phyloP scores from a whole-genome alignment of 2,329 filamentous ascomycete species.

The Xylaria sp. region DNA sequence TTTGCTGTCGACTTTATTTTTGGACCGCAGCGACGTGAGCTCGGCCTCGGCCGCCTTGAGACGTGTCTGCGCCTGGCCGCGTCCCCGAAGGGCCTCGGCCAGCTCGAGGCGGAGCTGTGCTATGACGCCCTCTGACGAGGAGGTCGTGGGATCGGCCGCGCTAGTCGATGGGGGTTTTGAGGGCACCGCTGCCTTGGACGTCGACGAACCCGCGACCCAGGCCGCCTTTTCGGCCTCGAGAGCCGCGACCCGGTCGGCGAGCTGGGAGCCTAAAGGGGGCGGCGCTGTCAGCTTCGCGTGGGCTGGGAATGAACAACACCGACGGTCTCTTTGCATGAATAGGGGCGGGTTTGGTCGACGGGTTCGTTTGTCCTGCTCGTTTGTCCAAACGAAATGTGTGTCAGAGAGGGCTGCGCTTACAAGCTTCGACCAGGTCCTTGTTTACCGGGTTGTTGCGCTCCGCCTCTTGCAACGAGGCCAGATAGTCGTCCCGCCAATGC shows the following conservation, averaged over 20 bases:
- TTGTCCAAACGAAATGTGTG: background rate
- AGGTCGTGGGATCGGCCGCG: constrained; percentile 32
- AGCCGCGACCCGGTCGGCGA: constrained; percentile 68
- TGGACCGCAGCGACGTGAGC: constrained; percentile 69
- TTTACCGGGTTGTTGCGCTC: constrained; percentile 71
- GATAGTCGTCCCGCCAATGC: constrained; percentile 85
- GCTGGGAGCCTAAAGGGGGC: constrained; percentile 47
- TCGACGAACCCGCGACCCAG: background rate
- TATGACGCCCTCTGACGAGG: constrained; percentile 44
- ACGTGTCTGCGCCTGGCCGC: constrained; percentile 72
- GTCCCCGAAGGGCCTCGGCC: constrained; percentile 78
- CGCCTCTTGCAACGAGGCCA: constrained; percentile 77
- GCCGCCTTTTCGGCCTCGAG: constrained; percentile 68
- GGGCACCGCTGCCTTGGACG: constrained; percentile 25
- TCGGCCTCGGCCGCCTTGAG: constrained; percentile 72
- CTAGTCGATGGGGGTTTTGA: constrained; percentile 45
- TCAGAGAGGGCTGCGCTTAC: constrained; percentile 58
- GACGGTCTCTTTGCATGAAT: background rate
- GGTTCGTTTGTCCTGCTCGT: constrained; percentile 4
- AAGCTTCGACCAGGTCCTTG: constrained; percentile 78
- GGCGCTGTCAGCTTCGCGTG: constrained; percentile 21
- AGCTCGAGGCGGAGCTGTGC: constrained; percentile 74
- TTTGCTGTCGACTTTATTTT: constrained; percentile 67
- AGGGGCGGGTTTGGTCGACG: constrained; percentile 4
- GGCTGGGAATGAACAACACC: background rate